Conservation (phyloP, 2,329 filamentous ascomycete species). For the Cytospora piceae region DNA sequence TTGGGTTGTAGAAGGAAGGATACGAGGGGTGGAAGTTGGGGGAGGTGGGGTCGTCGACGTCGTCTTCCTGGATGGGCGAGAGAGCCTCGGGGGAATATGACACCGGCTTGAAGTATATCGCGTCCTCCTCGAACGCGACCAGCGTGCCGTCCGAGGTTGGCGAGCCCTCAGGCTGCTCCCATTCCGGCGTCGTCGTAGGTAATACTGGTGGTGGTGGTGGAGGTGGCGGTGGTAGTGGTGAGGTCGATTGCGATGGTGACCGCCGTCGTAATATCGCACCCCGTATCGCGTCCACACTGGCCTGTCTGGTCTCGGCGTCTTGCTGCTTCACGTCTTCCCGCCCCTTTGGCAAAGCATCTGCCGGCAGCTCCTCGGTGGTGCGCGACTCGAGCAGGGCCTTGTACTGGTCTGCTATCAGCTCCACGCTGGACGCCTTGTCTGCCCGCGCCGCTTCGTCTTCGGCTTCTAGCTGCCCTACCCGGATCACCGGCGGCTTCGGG, state of each 20-base stretch:
- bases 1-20: too few relatives aligned
- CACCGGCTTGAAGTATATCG: conserved; percentile 51
- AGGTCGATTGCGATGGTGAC: conserved; percentile 21
- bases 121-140: conserved; percentile 52
- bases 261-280: conserved; percentile 26
- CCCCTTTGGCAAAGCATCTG: background rate
- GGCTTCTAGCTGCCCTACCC: conserved; percentile 54
- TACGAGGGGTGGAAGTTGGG: background rate
- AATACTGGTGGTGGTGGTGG: conserved; percentile 30
- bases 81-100: conserved; percentile 44
- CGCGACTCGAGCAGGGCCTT: conserved; percentile 49
- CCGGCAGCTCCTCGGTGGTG: conserved; percentile 32
- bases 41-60: conserved; percentile 8
- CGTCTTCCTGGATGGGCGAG: conserved; percentile 37
- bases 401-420: conserved; percentile 57
- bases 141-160: conserved; percentile 50
- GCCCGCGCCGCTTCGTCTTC: conserved; percentile 35
- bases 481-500: conserved; percentile 56
- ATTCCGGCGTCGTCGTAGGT: background rate
- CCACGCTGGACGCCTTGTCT: conserved; percentile 47
- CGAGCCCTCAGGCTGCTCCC: conserved; percentile 35
- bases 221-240: conserved; percentile 26
- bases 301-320: conserved; percentile 20
- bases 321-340: background rate
- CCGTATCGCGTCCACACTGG: conserved; percentile 27